A percentile compares a stretch with the other conserved stretches of the same genome.
Conservation (phyloP, 106 monocot genomes). For the Amphibolis antarctica region DNA sequence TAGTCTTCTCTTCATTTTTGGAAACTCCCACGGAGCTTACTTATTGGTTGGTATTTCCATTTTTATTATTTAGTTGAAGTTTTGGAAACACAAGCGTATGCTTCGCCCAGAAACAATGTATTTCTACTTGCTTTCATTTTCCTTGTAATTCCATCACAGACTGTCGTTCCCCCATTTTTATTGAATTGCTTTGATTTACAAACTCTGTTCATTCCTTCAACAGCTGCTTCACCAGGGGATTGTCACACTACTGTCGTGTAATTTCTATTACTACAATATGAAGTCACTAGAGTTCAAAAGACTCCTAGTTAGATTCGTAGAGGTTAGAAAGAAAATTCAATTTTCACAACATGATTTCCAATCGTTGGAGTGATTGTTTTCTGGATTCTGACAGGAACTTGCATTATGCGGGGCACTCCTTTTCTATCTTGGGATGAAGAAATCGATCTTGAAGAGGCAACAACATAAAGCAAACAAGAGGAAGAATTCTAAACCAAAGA, state of each 20-base stretch:
- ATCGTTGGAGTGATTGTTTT: neutral
- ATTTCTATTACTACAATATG: conserved; percentile 6
- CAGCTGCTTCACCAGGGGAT: conserved; percentile 12
- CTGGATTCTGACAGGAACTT: conserved; percentile 10
- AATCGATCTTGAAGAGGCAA: conserved; percentile 6
- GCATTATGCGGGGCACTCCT: conserved; percentile 18
- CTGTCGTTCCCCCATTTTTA: too few species aligned
- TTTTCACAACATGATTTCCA: neutral
- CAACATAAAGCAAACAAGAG: neutral
- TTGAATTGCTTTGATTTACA: neutral
- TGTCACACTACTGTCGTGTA: conserved; percentile 3
- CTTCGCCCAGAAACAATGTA: neutral
- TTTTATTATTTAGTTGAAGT: neutral
- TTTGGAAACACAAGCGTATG: neutral
- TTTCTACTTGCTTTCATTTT: neutral
- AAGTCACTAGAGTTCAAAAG: neutral
- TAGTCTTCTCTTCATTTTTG: conserved; percentile 68
- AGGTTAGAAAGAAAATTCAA: neutral
- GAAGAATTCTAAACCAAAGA: conserved; percentile 10
- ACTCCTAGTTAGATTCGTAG: conserved; percentile 1
- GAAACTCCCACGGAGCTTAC: conserved; percentile 64
- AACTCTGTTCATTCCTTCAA: neutral
- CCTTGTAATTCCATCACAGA: too few species aligned
- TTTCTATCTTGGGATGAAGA: conserved; percentile 20
- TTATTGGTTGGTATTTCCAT: conserved; percentile 50